Conservation (phyloP, 768 basidiomycete species). For the Pseudohyphozyma bogoriensis region DNA sequence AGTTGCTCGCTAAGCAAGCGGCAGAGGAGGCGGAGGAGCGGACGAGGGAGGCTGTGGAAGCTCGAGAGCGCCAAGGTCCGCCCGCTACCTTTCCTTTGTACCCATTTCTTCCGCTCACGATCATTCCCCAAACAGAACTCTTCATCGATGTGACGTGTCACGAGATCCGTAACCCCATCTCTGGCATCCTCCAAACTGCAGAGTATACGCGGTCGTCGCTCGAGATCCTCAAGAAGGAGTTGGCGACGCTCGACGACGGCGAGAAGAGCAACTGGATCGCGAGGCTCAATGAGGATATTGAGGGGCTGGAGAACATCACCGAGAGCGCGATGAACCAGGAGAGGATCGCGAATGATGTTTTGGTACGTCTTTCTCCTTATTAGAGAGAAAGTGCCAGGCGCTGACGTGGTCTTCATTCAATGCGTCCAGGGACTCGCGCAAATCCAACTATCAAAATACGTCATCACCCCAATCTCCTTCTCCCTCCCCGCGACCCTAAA, state of each 20-base stretch:
- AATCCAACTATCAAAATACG: constrained; percentile 37
- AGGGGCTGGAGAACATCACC: background rate
- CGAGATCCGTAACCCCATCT: background rate
- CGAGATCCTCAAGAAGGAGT: no score
- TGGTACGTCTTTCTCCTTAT: constrained; percentile 7
- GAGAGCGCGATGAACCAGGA: constrained; percentile 21
- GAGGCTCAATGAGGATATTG: constrained; percentile 37
- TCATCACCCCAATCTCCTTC: constrained; percentile 35
- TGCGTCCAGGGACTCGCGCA: constrained; percentile 24
- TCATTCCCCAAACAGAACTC: background rate
- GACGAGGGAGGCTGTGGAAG: no score
- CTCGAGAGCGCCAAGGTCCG: no score
- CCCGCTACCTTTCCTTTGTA: no score
- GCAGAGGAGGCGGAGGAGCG: background rate
- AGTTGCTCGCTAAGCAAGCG: background rate
- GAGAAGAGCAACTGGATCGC: no score
- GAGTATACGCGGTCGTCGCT: background rate
- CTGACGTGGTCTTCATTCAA: background rate
- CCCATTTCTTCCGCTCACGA: no score
- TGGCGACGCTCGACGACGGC: no score
- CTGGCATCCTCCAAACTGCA: background rate
- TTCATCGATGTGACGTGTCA: background rate
- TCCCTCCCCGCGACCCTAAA: constrained; percentile 34
- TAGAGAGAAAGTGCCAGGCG: background rate
- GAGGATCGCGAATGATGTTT: constrained; percentile 36